These are phyloP conservation scores for Linum usitatissimum DNA, from an alignment of 345 rosid genomes.

Conservation along the genomic window DNA sequence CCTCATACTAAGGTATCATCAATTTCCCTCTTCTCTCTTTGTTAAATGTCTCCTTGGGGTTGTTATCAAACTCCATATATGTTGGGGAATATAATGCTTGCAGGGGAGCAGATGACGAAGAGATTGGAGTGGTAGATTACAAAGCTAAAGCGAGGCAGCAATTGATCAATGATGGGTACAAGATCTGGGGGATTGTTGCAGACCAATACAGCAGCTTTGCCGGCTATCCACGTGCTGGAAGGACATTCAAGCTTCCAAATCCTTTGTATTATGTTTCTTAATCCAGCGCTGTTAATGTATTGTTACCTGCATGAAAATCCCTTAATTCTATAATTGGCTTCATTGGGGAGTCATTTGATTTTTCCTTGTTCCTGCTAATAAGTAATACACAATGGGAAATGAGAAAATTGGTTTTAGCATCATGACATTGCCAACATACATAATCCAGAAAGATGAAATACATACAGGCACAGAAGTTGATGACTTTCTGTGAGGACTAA, in stretches of 20 bases:
- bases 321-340: not conserved
- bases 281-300: not conserved
- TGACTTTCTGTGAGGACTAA: not conserved
- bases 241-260: slow-evolving; percentile 87
- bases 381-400: too few species aligned
- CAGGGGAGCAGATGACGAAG: slow-evolving; percentile 20
- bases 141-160: slow-evolving; percentile 24
- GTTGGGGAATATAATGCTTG: too few species aligned
- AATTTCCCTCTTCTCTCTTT: too few species aligned
- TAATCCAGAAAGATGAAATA: too few species aligned
- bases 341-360: too few species aligned
- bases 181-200: slow-evolving; percentile 70
- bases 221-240: slow-evolving; percentile 53
- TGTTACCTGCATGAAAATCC: not conserved
- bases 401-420: not conserved
- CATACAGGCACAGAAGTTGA: too few species aligned
- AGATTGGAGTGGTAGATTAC: not conserved
- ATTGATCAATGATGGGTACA: slow-evolving; percentile 46
- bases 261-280: slow-evolving; percentile 55
- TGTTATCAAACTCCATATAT: too few species aligned
- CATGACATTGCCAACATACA: too few species aligned
- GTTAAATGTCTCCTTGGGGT: too few species aligned
- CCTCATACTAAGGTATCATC: slow-evolving; percentile 51
- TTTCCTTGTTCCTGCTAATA: too few species aligned
- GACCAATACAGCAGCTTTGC: slow-evolving; percentile 74